A percentile compares a stretch with the other conserved stretches of the same genome.
These are phyloP conservation scores for Kodamaea anthophila DNA, from an alignment of 1,139 yeast species.

Conservation along the genomic window DNA sequence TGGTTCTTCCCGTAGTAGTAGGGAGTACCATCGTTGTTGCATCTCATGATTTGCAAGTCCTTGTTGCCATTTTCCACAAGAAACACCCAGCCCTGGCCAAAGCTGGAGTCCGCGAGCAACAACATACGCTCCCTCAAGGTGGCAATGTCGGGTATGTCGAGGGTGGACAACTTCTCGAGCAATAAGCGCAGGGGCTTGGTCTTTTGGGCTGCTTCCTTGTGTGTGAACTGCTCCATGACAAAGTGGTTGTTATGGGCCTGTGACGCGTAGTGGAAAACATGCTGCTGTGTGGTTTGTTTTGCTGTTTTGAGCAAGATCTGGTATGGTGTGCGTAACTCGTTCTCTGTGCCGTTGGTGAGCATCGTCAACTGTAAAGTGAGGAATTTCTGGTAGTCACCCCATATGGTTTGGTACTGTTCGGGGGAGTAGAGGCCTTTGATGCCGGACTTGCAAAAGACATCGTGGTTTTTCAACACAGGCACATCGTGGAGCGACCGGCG, in stretches of 20 bases:
- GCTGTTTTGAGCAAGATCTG: constrained; percentile 73
- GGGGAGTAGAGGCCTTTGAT: constrained; percentile 68
- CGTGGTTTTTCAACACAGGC: constrained; percentile 49
- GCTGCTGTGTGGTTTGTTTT: constrained; percentile 60
- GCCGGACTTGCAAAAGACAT: constrained; percentile 41
- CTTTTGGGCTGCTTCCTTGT: constrained; percentile 24
- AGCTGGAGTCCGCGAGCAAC: constrained; percentile 47
- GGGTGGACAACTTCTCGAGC: constrained; percentile 35
- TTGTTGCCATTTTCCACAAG: constrained; percentile 72
- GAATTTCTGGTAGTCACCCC: constrained; percentile 75
- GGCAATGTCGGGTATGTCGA: constrained; percentile 39
- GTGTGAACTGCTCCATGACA: constrained; percentile 63
- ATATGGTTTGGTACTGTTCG: constrained; percentile 63
- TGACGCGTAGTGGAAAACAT: constrained; percentile 80
- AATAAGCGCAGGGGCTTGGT: constrained; percentile 46
- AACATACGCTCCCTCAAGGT: constrained; percentile 48
- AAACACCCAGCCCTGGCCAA: constrained; percentile 87
- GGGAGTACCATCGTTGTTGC: constrained; percentile 90
- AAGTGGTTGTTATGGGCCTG: constrained; percentile 92
- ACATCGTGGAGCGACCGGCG: constrained; percentile 52
- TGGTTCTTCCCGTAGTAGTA: constrained; percentile 74
- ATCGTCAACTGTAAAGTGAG: constrained; percentile 66
- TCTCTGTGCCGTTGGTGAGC: constrained; percentile 70
- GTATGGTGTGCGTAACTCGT: constrained; percentile 73
- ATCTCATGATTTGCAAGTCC: constrained; percentile 52